Conservation (phyloP, 225 moss, liverwort and hornwort species). For the Rhytidiadelphus loreus region DNA sequence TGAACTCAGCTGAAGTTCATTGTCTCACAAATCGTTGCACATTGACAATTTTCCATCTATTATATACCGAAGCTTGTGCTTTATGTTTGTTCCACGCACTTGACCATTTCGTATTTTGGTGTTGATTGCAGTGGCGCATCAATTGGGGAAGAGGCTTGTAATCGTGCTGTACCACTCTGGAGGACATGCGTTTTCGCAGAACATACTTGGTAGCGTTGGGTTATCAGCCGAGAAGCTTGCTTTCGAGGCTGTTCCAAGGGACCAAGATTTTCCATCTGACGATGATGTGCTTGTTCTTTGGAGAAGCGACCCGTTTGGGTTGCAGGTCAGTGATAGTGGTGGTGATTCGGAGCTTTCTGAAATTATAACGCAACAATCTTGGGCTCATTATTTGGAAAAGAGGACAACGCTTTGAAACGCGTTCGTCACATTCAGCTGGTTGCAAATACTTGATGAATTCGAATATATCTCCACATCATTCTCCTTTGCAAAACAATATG, state of each 20-base stretch:
- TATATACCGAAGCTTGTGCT: not conserved
- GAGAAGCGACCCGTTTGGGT: constrained; percentile 1
- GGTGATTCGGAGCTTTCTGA: constrained; percentile 37
- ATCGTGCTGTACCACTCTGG: constrained; percentile 36
- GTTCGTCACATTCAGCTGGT: not conserved
- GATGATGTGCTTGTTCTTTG: constrained; percentile 46
- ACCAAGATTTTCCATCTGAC: constrained; percentile 39
- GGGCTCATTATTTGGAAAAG: constrained; percentile 32
- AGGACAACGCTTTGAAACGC: constrained; percentile 7
- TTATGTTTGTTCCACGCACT: not conserved
- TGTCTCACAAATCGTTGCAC: not conserved
- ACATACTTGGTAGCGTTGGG: constrained; percentile 10
- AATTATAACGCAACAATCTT: constrained; percentile 14
- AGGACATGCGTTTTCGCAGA: constrained; percentile 28
- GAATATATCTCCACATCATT: not conserved
- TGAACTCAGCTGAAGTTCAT: not conserved
- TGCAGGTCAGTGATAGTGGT: constrained; percentile 38
- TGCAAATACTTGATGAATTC: not conserved
- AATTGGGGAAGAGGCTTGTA: constrained; percentile 26
- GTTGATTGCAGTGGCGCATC: constrained; percentile 18
- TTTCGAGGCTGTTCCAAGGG: constrained; percentile 37
- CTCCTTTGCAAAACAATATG: not conserved
- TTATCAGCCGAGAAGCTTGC: constrained; percentile 40
- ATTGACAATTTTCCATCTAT: not conserved
- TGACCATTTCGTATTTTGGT: not conserved